Percentiles rank a stretch among this genome's conserved stretches.
phyloP scores from a whole-genome alignment of 139 green algal genomes.

The Chlamydomonas incerta region DNA sequence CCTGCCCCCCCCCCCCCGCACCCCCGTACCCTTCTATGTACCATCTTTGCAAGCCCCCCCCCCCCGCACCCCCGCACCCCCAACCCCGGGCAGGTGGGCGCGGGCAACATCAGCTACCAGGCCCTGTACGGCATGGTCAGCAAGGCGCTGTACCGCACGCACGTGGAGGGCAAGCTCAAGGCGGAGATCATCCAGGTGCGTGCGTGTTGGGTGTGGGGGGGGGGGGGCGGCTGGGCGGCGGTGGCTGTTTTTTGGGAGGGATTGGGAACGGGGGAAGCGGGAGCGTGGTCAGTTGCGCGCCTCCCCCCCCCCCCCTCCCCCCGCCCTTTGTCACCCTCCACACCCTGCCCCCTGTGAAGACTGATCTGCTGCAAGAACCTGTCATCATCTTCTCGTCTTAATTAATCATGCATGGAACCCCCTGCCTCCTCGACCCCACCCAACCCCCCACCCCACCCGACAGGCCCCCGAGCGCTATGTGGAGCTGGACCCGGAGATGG shows the following conservation, averaged over 20 bases:
- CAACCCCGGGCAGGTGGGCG: slow-evolving; percentile 5
- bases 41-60: no score
- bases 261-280: not conserved
- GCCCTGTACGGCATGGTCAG: slow-evolving; percentile 49
- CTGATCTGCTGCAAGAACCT: no score
- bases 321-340: no score
- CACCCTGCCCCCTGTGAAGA: no score
- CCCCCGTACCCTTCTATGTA: no score
- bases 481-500: slow-evolving; percentile 87
- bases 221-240: not conserved
- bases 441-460: not conserved
- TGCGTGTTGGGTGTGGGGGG: not conserved
- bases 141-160: slow-evolving; percentile 88
- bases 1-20: no score
- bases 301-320: no score
- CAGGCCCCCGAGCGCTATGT: slow-evolving; percentile 81
- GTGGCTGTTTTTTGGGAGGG: not conserved
- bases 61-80: no score
- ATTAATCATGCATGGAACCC: no score
- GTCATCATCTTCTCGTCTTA: no score
- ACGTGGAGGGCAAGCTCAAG: slow-evolving; percentile 96
- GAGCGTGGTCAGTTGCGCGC: no score
- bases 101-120: slow-evolving; percentile 50
- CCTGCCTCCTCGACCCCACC: no score
- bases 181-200: slow-evolving; percentile 90